Evolutionary conservation across 129 eudicot genomes (phyloP).

Genomic region (carrot (Daucus carota)): DNA sequence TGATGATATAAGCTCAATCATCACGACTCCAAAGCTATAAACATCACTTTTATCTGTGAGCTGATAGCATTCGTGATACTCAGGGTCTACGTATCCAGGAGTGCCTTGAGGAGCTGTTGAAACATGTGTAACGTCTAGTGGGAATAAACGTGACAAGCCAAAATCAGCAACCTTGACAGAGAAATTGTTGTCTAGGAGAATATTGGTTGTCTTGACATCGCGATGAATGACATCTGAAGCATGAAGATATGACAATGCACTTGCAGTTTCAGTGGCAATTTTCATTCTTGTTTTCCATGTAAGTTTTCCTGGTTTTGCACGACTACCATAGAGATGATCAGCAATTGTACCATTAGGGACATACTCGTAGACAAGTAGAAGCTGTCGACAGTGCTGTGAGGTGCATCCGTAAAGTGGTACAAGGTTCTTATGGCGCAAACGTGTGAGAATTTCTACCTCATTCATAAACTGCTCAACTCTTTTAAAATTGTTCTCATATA

Average conservation of each 20-base stretch:
- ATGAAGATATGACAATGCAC: conserved; percentile 73
- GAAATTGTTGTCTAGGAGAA: conserved; percentile 54
- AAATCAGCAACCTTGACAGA: conserved; percentile 83
- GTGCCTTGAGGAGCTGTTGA: conserved; percentile 91
- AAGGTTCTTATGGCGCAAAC: conserved; percentile 57
- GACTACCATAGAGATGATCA: conserved; percentile 71
- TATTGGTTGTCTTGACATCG: conserved; percentile 67
- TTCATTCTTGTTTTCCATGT: conserved; percentile 56
- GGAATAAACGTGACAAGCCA: conserved; percentile 70
- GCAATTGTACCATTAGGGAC: conserved; percentile 76
- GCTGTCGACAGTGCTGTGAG: conserved; percentile 48
- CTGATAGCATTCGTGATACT: conserved; percentile 69
- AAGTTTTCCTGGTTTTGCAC: conserved; percentile 34
- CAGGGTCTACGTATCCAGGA: conserved; percentile 86
- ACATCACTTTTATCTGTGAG: conserved; percentile 68
- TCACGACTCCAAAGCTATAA: conserved; percentile 71
- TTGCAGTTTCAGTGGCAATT: conserved; percentile 68
- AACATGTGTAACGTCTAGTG: conserved; percentile 60
- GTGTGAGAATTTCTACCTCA: conserved; percentile 56
- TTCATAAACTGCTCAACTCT: conserved; percentile 71
- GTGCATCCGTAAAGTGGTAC: conserved; percentile 86
- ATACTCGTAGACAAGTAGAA: conserved; percentile 74
- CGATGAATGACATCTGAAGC: conserved; percentile 63
- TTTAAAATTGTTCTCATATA: conserved; percentile 59
- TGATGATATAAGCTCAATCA: conserved; percentile 78